Evolutionary conservation across 768 basidiomycete species (phyloP).

Genomic region (Tulasnella sp.): DNA sequence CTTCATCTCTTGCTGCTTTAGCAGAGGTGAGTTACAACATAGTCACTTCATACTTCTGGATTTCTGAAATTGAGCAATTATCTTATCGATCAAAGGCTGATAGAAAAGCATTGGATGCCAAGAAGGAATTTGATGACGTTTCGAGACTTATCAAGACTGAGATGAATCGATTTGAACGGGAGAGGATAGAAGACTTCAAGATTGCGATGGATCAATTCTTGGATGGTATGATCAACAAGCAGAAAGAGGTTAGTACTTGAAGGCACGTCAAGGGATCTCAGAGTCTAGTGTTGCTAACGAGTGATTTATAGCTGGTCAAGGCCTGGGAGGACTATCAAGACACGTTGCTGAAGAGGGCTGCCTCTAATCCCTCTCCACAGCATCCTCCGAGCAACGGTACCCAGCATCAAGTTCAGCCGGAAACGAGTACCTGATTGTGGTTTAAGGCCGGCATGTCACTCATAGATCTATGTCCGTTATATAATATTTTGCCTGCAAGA

Average conservation of each 20-base stretch:
- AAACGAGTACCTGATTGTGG: no score
- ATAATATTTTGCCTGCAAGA: no score
- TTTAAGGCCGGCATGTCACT: no score
- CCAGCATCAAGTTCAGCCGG: no score
- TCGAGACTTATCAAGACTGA: slow-evolving; percentile 83
- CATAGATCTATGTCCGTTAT: no score
- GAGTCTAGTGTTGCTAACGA: neutral
- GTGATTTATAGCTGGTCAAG: slow-evolving; percentile 44
- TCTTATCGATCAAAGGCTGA: slow-evolving; percentile 49
- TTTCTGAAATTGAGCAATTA: slow-evolving; percentile 6
- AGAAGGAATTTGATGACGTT: slow-evolving; percentile 78
- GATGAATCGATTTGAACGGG: slow-evolving; percentile 81
- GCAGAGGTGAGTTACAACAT: slow-evolving; percentile 46
- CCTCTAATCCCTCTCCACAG: slow-evolving; percentile 18
- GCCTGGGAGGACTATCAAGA: slow-evolving; percentile 78
- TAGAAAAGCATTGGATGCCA: slow-evolving; percentile 65
- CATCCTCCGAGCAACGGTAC: neutral
- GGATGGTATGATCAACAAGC: slow-evolving; percentile 72
- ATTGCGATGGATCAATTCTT: slow-evolving; percentile 66
- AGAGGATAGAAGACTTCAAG: slow-evolving; percentile 90
- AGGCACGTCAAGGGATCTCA: neutral
- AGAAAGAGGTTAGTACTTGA: slow-evolving; percentile 52
- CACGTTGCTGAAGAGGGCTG: slow-evolving; percentile 40
- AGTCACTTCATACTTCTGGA: neutral
- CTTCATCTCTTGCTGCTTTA: slow-evolving; percentile 63